A percentile compares a stretch with the other conserved stretches of the same genome.
Evolutionary conservation across 2,329 filamentous ascomycete genomes (phyloP).

Genomic region (Aschersonia sp.): DNA sequence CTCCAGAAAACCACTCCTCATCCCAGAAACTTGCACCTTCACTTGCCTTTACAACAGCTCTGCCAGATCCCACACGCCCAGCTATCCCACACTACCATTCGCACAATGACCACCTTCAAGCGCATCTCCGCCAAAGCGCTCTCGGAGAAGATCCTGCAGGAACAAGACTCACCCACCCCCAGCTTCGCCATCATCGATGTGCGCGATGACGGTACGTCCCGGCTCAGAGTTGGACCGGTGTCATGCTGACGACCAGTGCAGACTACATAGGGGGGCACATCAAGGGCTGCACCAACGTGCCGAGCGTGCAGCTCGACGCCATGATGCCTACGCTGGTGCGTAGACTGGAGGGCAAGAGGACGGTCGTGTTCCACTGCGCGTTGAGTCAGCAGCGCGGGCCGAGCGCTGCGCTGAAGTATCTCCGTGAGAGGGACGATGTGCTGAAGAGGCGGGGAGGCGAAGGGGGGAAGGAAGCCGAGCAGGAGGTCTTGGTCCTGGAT

Average conservation of each 20-base stretch:
- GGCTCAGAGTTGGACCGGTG: not conserved
- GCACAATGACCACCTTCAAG: constrained; percentile 47
- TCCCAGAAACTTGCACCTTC: not conserved
- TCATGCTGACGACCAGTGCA: constrained; percentile 15
- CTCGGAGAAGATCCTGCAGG: constrained; percentile 45
- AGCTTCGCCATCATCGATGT: constrained; percentile 73
- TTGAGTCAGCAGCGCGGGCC: constrained; percentile 86
- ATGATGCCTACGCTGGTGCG: constrained; percentile 73
- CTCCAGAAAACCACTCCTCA: too few relatives aligned
- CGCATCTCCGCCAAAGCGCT: constrained; percentile 58
- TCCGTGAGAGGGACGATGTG: constrained; percentile 50
- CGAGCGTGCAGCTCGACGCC: constrained; percentile 58
- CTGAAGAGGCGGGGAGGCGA: constrained; percentile 16
- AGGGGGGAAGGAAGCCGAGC: constrained; percentile 20
- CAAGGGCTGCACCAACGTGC: constrained; percentile 59
- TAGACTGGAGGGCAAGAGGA: constrained; percentile 60
- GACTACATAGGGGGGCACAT: constrained; percentile 92
- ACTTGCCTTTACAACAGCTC: not conserved
- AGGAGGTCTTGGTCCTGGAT: constrained; percentile 71
- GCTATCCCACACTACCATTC: constrained; percentile 16
- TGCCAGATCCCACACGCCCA: not conserved
- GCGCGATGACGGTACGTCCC: constrained; percentile 57
- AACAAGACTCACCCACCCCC: constrained; percentile 22
- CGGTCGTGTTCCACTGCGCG: constrained; percentile 88
- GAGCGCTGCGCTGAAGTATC: constrained; percentile 65